phyloP scores from a whole-genome alignment of 140 eudicot species.

The Eryngium alpinum region DNA sequence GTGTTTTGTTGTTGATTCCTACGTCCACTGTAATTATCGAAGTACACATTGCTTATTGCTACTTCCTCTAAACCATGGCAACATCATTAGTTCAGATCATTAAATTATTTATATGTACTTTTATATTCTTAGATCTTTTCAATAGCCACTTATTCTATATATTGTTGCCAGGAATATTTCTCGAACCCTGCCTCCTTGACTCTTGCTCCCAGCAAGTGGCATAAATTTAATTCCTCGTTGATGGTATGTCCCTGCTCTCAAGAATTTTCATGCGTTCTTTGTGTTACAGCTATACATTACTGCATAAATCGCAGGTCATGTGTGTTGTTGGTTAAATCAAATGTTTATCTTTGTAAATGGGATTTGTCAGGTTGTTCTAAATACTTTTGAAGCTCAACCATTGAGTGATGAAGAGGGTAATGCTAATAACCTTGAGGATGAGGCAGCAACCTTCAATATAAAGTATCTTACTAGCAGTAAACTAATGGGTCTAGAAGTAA shows the following conservation, averaged over 20 bases:
- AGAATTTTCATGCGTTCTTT: neutral
- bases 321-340: neutral
- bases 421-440: slow-evolving; percentile 81
- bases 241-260: slow-evolving; percentile 39
- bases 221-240: slow-evolving; percentile 74
- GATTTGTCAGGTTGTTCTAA: slow-evolving; percentile 62
- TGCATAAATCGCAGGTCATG: neutral
- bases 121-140: too few relatives aligned
- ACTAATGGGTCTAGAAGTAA: slow-evolving; percentile 94
- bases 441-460: slow-evolving; percentile 80
- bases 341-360: neutral
- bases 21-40: too few relatives aligned
- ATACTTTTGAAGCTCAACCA: slow-evolving; percentile 92
- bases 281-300: slow-evolving; percentile 8
- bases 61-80: too few relatives aligned
- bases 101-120: too few relatives aligned
- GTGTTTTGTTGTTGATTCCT: too few relatives aligned
- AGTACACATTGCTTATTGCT: too few relatives aligned
- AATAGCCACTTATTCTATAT: neutral
- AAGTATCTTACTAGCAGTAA: slow-evolving; percentile 99
- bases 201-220: slow-evolving; percentile 74
- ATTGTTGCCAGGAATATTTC: slow-evolving; percentile 61
- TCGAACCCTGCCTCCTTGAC: slow-evolving; percentile 74
- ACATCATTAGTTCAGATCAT: too few relatives aligned
- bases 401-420: slow-evolving; percentile 91